Conservation (phyloP, 2,329 filamentous ascomycete genomes). For the Fusarium bulbicola region DNA sequence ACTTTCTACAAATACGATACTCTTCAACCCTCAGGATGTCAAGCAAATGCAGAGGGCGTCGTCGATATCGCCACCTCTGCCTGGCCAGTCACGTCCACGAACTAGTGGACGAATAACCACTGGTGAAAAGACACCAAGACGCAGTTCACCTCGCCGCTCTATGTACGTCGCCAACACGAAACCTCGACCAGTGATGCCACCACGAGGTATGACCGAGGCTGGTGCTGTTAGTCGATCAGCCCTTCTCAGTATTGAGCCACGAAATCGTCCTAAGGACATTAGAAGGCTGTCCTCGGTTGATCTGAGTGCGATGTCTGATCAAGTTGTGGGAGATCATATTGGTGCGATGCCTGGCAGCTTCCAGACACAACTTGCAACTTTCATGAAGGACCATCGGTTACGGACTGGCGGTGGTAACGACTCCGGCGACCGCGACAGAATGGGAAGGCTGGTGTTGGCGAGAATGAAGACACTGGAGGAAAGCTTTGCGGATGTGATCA, state of each 20-base stretch:
- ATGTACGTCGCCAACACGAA: conserved; percentile 57
- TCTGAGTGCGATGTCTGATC: conserved; percentile 78
- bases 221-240: conserved; percentile 53
- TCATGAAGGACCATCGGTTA: conserved; percentile 65
- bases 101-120: conserved; percentile 47
- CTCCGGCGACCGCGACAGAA: conserved; percentile 67
- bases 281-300: conserved; percentile 71
- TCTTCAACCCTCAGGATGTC: conserved; percentile 75
- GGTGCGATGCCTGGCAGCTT: conserved; percentile 78
- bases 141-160: conserved; percentile 58
- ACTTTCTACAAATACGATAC: conserved; percentile 81
- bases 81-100: conserved; percentile 47
- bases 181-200: conserved; percentile 65
- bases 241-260: conserved; percentile 61
- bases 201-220: conserved; percentile 48
- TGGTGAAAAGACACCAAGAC: conserved; percentile 52
- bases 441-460: conserved; percentile 83
- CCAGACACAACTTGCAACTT: conserved; percentile 80
- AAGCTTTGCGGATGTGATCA: conserved; percentile 86
- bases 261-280: conserved; percentile 49
- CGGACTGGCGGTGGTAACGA: conserved; percentile 54
- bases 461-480: conserved; percentile 94
- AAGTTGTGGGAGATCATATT: conserved; percentile 66
- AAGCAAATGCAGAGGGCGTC: conserved; percentile 52
- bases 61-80: conserved; percentile 53